Percentiles rank a stretch among this genome's conserved stretches.
These are phyloP conservation scores for Colletotrichum trifolii DNA, from an alignment of 2,329 filamentous ascomycete species.

Conservation along the genomic window DNA sequence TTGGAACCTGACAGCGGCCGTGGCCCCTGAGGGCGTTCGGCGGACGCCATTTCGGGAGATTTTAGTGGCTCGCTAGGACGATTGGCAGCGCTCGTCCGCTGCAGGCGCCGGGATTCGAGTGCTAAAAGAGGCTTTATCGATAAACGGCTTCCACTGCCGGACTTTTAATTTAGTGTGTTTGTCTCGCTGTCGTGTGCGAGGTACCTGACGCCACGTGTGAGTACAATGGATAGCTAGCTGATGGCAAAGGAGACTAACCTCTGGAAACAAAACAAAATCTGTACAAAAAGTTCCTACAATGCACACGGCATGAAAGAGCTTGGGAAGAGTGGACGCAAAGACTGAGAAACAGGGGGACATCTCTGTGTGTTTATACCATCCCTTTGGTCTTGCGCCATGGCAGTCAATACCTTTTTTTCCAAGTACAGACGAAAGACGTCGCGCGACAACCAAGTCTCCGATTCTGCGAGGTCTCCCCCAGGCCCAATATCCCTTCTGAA, in stretches of 20 bases:
- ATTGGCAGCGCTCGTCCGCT: slow-evolving; percentile 35
- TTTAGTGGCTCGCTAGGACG: slow-evolving; percentile 35
- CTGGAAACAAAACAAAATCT: no score
- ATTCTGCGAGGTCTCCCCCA: slow-evolving; percentile 29
- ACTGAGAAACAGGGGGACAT: no score
- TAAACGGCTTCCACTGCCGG: slow-evolving; percentile 29
- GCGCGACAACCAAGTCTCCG: slow-evolving; percentile 9
- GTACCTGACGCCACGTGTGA: no score
- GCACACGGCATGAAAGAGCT: no score
- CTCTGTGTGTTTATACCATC: slow-evolving; percentile 7
- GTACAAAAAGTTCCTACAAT: no score
- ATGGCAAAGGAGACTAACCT: no score
- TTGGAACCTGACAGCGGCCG: slow-evolving; percentile 31
- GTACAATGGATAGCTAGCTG: no score
- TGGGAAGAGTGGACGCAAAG: no score
- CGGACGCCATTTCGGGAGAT: slow-evolving; percentile 36
- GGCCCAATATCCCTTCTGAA: slow-evolving; percentile 31
- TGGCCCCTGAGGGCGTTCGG: slow-evolving; percentile 33
- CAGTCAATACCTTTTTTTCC: slow-evolving; percentile 9
- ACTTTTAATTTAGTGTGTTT: neutral
- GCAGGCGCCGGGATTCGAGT: slow-evolving; percentile 33
- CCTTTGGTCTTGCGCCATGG: neutral
- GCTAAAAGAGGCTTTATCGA: slow-evolving; percentile 27
- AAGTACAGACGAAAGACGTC: slow-evolving; percentile 33
- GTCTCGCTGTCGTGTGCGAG: no score